Percentiles rank a stretch among this genome's conserved stretches.
These are phyloP conservation scores for Solidago caesia DNA, from an alignment of 129 eudicot species.

Conservation along the genomic window DNA sequence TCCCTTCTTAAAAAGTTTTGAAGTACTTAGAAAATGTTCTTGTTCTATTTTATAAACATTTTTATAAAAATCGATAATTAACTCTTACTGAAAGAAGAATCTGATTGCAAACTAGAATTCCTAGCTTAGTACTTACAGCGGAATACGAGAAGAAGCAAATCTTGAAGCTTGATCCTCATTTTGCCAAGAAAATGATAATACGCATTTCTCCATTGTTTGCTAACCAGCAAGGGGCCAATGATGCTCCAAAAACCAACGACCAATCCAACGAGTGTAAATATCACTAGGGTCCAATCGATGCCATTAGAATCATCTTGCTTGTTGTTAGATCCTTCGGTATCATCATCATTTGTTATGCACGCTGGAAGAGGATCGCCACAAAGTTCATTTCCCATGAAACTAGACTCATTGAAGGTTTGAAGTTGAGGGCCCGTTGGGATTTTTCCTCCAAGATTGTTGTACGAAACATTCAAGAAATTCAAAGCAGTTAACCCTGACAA, in stretches of 20 bases:
- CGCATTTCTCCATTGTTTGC: conserved; percentile 23
- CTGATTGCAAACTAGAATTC: background rate
- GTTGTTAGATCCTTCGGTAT: background rate
- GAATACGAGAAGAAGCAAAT: conserved; percentile 20
- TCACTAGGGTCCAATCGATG: conserved; percentile 28
- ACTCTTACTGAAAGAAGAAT: background rate
- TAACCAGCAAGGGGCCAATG: conserved; percentile 24
- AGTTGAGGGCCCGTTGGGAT: conserved; percentile 34
- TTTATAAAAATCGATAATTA: background rate
- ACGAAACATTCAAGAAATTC: conserved; percentile 21
- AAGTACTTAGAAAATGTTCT: background rate
- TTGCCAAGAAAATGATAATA: conserved; percentile 24
- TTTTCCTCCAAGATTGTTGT: conserved; percentile 16
- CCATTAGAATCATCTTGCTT: background rate
- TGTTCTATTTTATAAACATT: background rate
- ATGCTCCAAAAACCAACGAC: conserved; percentile 26
- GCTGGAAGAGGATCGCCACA: conserved; percentile 29
- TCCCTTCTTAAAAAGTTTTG: too few relatives aligned
- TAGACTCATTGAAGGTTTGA: conserved; percentile 11
- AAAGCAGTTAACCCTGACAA: conserved; percentile 15
- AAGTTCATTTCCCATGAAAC: conserved; percentile 26
- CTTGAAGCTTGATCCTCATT: conserved; percentile 26
- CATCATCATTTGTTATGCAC: background rate
- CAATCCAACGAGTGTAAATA: conserved; percentile 12
- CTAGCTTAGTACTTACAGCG: conserved; percentile 17